Base-by-base conservation (phyloP, 1,139 yeast species). In the Blastobotrys serpentis region DNA sequence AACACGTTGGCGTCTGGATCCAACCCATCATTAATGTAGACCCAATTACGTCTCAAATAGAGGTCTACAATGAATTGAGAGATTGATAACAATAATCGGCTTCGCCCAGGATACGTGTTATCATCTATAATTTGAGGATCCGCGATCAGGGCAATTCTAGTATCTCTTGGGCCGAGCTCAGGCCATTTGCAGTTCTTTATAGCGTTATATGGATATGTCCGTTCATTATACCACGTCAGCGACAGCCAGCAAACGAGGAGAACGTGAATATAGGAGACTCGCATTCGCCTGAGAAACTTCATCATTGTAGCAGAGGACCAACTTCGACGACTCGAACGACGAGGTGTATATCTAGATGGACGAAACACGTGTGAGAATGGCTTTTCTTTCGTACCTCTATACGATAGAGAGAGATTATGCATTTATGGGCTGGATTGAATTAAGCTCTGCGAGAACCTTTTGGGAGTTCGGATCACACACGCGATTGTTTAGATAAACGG, bases 41-140 rank as follows among this genome's bases (percentile, higher is more conserved):
- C 76, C 77, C 89, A 86, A 61, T 90, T 89, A 53, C 94, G 73
- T 55, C 80, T 82, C 52, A 88, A 81, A 62, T 88, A 90, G 56
- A 84, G 81, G 63, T 92, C 98, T 22, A 83, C 76, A 46, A 80
- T 56, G 50, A 59, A 61, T 48, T 66, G 60, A 2, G 76, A 67
- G 13, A 72, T 47, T 29, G 57, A 46, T 48, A 68, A 54, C 7
- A 69, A 52, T n/a, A 60, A 37, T 37, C 56, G 38, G 16, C 64
- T 61, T 6, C 77, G 64, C 7, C 70, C 67, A 1, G 76, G 75
- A 55, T 78, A 78, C 0, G 92, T 81, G 62, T 83, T 78, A 43
- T 74, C 82, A 62, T 92, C 98, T 56, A 90, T 85, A 38, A 92
- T 74, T 64, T 92, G 98, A 0, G 98, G 98, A 63, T 92, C 98